Percentiles rank a stretch among this genome's conserved stretches.
These are phyloP conservation scores for Pascua sp. DNA, from an alignment of 1,284 basidiomycete genomes.

Conservation along the genomic window DNA sequence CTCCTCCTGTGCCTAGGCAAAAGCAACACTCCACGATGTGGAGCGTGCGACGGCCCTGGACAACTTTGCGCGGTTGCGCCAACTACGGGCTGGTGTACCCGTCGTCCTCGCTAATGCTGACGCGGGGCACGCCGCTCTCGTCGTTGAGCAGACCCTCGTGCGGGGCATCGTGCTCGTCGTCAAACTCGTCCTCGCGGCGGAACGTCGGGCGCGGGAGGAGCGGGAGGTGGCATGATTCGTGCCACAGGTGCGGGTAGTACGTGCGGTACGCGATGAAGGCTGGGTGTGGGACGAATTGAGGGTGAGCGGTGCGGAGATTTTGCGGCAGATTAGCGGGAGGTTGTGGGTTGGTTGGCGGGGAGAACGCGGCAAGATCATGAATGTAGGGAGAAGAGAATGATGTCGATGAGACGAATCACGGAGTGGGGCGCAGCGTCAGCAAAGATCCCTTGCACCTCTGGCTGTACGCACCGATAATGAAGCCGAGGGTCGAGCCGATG, in stretches of 20 bases:
- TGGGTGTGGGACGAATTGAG: slow-evolving; percentile 1
- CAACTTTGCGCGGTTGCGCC: too few relatives aligned
- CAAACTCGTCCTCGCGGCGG: slow-evolving; percentile 13
- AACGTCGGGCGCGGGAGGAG: slow-evolving; percentile 60
- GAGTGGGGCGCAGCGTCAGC: not conserved
- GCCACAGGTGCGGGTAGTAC: slow-evolving; percentile 43
- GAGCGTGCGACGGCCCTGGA: too few relatives aligned
- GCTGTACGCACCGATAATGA: slow-evolving; percentile 67
- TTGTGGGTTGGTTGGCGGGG: too few relatives aligned
- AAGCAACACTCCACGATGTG: too few relatives aligned
- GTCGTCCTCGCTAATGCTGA: slow-evolving; percentile 40
- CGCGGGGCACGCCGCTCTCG: slow-evolving; percentile 27
- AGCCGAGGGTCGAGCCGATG: slow-evolving; percentile 72
- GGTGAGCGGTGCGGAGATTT: not conserved
- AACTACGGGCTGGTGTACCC: slow-evolving; percentile 9
- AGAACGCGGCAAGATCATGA: too few relatives aligned
- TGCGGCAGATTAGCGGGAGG: too few relatives aligned
- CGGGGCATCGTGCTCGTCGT: slow-evolving; percentile 23
- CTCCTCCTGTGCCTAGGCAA: too few relatives aligned
- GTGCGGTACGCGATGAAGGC: slow-evolving; percentile 75
- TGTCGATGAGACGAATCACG: not conserved
- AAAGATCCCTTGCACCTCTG: slow-evolving; percentile 3
- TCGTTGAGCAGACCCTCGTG: slow-evolving; percentile 27
- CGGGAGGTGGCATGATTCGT: slow-evolving; percentile 62
- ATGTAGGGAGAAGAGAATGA: not conserved